A percentile compares a stretch with the other conserved stretches of the same genome.
phyloP scores from a whole-genome alignment of 2,329 filamentous ascomycete genomes.

The Colletotrichum liriopes region DNA sequence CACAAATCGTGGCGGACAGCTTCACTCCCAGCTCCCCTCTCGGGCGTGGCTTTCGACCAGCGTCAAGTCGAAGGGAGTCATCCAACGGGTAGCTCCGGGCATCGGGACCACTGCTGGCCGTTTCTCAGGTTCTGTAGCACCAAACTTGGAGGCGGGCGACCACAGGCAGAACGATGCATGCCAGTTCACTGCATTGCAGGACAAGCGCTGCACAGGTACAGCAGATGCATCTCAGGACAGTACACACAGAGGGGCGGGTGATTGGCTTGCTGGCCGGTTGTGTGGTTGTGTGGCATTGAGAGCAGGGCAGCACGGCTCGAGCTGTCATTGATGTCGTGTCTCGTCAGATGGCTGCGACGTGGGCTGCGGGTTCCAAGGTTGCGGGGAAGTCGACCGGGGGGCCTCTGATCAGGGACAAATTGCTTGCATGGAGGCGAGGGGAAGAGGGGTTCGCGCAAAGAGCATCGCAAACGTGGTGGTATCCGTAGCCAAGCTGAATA shows the following conservation, averaged over 20 bases:
- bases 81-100: constrained; percentile 5
- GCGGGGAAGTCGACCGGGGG: constrained; percentile 10
- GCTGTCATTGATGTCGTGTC: constrained; percentile 34
- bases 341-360: constrained; percentile 30
- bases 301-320: constrained; percentile 12
- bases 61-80: neutral
- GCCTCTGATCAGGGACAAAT: constrained; percentile 25
- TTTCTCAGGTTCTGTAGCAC: constrained; percentile 21
- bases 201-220: constrained; percentile 16
- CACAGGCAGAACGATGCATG: constrained; percentile 15
- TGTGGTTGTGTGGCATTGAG: neutral
- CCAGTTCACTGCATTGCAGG: constrained; percentile 23
- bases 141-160: constrained; percentile 6
- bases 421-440: constrained; percentile 41
- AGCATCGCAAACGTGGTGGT: neutral
- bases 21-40: neutral
- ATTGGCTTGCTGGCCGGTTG: neutral
- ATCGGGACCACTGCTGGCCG: constrained; percentile 1
- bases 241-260: neutral
- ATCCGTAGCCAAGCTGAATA: neutral
- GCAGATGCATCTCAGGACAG: neutral
- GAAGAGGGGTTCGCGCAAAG: neutral
- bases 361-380: constrained; percentile 12
- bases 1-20: constrained; percentile 15
- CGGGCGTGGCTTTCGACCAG: neutral